These are phyloP conservation scores for Prunus padus DNA, from an alignment of 306 rosid species.

Conservation along the genomic window DNA sequence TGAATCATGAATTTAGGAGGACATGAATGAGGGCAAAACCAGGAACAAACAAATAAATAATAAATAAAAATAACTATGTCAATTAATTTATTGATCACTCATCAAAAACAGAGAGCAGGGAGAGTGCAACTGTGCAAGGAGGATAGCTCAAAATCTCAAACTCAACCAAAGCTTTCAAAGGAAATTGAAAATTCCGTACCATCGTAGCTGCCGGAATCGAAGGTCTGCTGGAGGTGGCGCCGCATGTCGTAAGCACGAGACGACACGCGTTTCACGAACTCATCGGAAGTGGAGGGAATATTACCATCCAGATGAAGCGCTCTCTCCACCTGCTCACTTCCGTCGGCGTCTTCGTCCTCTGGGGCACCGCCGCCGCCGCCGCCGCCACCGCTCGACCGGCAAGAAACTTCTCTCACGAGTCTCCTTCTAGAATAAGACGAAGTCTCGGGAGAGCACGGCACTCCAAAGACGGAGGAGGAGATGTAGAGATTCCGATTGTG, in stretches of 20 bases:
- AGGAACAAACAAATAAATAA: neutral
- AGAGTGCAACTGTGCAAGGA: too few relatives aligned
- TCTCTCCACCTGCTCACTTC: slow-evolving; percentile 56
- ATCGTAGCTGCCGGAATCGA: slow-evolving; percentile 88
- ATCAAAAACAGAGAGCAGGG: neutral
- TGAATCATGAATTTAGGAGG: too few relatives aligned
- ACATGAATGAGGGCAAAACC: neutral
- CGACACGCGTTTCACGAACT: slow-evolving; percentile 78
- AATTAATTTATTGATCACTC: neutral
- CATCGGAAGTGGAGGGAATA: slow-evolving; percentile 74
- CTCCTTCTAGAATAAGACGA: slow-evolving; percentile 16
- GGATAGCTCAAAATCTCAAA: neutral
- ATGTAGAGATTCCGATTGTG: slow-evolving; percentile 25
- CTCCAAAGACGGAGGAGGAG: slow-evolving; percentile 7
- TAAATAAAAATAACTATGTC: neutral
- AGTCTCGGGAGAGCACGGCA: slow-evolving; percentile 14
- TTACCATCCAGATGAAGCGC: slow-evolving; percentile 80
- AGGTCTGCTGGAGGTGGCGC: slow-evolving; percentile 74
- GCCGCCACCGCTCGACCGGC: slow-evolving; percentile 32
- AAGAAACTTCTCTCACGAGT: slow-evolving; percentile 23
- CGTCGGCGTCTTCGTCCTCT: slow-evolving; percentile 16
- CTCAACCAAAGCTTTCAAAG: neutral
- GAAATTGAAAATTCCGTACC: slow-evolving; percentile 37
- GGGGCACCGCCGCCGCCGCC: slow-evolving; percentile 24
- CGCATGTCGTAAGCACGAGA: slow-evolving; percentile 97